Conservation (phyloP, 495 filamentous ascomycete species). For the Saxophila tyrrhenica region DNA sequence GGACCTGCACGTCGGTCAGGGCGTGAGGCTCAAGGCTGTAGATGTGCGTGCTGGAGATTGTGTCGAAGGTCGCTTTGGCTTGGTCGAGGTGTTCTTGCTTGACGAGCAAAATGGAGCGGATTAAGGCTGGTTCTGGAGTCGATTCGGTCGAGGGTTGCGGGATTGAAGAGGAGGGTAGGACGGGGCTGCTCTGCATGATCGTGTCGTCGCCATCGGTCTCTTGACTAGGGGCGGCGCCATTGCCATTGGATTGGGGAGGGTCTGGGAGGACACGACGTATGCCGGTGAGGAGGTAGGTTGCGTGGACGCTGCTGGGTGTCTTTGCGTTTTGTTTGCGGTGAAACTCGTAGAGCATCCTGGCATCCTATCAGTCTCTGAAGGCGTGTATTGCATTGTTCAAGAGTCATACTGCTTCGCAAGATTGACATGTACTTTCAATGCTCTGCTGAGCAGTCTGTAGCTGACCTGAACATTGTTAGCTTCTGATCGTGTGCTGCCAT, state of each 20-base stretch:
- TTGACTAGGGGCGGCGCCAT: constrained; percentile 23
- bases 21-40: constrained; percentile 70
- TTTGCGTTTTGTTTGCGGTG: constrained; percentile 66
- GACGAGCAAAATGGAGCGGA: constrained; percentile 56
- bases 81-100: constrained; percentile 73
- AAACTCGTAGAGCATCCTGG: constrained; percentile 89
- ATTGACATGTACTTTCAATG: constrained; percentile 70
- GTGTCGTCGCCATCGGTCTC: constrained; percentile 54
- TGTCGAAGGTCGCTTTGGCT: constrained; percentile 53
- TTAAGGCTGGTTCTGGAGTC: constrained; percentile 28
- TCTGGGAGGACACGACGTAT: constrained; percentile 3
- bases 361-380: too few relatives aligned
- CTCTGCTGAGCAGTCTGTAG: constrained; percentile 70
- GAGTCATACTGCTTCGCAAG: constrained; percentile 60
- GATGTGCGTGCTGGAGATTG: constrained; percentile 66
- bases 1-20: constrained; percentile 62
- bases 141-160: constrained; percentile 35
- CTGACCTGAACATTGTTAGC: constrained; percentile 51
- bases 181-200: constrained; percentile 58
- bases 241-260: constrained; percentile 24
- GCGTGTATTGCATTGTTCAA: too few relatives aligned
- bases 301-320: constrained; percentile 62
- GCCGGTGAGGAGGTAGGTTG: constrained; percentile 79
- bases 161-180: constrained; percentile 49
- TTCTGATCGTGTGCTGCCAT: neutral